Conservation (phyloP, 495 filamentous ascomycete genomes). For the Oleoguttula mirabilis region DNA sequence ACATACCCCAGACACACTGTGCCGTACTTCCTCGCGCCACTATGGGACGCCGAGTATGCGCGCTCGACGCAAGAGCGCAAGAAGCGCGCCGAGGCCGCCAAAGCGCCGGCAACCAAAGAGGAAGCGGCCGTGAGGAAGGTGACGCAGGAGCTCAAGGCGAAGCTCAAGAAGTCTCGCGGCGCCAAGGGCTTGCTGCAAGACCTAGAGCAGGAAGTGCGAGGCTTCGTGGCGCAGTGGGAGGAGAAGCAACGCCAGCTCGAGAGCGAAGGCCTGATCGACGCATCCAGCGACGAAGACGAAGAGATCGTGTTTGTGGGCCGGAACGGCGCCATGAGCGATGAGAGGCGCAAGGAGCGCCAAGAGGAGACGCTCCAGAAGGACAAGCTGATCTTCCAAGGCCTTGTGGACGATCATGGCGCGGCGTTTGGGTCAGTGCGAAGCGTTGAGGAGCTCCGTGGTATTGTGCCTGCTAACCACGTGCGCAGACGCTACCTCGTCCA, state of each 20-base stretch:
- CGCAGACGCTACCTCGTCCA: conserved; percentile 85
- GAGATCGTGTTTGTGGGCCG: conserved; percentile 89
- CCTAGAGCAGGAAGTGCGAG: conserved; percentile 28
- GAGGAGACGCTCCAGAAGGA: conserved; percentile 44
- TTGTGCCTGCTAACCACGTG: conserved; percentile 3
- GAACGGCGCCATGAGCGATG: conserved; percentile 59
- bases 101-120: conserved; percentile 29
- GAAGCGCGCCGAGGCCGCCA: conserved; percentile 31
- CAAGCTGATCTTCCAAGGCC: conserved; percentile 68
- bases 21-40: conserved; percentile 77
- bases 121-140: conserved; percentile 36
- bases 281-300: conserved; percentile 61
- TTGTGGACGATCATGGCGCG: conserved; percentile 59
- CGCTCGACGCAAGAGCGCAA: conserved; percentile 16
- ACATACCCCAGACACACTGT: conserved; percentile 64
- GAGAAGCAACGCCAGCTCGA: conserved; percentile 29
- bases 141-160: conserved; percentile 48
- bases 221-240: conserved; percentile 29
- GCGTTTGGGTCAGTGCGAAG: conserved; percentile 62
- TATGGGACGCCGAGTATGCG: conserved; percentile 66
- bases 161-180: conserved; percentile 57
- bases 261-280: conserved; percentile 38
- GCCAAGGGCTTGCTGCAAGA: conserved; percentile 37
- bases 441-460: not conserved
- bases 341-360: conserved; percentile 29